A percentile compares a stretch with the other conserved stretches of the same genome.
These are phyloP conservation scores for Talaromyces funiculosus DNA, from an alignment of 2,329 filamentous ascomycete species.

Conservation along the genomic window DNA sequence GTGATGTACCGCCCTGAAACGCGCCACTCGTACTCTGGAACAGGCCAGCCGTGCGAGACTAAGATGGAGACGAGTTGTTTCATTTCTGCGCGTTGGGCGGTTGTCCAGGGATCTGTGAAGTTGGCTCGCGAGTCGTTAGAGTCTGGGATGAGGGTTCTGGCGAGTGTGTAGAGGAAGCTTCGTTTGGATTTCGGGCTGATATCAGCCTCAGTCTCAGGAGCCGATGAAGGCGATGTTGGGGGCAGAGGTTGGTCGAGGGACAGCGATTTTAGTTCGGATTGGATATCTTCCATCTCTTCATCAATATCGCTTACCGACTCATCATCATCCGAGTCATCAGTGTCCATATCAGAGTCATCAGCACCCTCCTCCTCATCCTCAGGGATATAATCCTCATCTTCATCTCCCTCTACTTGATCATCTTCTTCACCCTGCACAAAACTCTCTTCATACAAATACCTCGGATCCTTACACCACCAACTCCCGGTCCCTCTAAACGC, in stretches of 20 bases:
- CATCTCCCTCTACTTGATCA: neutral
- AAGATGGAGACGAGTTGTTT: conserved; percentile 6
- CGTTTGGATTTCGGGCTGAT: neutral
- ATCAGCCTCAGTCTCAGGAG: neutral
- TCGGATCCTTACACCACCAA: conserved; percentile 6
- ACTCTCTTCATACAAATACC: conserved; percentile 9
- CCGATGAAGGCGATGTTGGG: neutral
- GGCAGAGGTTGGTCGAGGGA: neutral
- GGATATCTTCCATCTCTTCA: neutral
- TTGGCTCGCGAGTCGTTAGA: no score
- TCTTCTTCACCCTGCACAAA: neutral
- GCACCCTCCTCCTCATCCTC: neutral
- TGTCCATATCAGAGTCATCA: neutral
- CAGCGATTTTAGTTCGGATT: neutral
- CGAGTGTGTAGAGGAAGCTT: conserved; percentile 4
- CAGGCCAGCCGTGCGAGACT: conserved; percentile 8
- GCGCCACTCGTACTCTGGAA: neutral
- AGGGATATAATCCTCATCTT: conserved; percentile 3
- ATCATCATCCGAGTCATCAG: neutral
- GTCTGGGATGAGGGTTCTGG: neutral
- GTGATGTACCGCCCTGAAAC: neutral
- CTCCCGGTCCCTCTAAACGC: neutral
- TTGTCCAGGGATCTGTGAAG: neutral
- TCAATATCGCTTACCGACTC: neutral
- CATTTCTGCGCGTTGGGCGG: neutral